Base-by-base conservation (phyloP, 805 yeast species). In the Torulaspora delbrueckii region DNA sequence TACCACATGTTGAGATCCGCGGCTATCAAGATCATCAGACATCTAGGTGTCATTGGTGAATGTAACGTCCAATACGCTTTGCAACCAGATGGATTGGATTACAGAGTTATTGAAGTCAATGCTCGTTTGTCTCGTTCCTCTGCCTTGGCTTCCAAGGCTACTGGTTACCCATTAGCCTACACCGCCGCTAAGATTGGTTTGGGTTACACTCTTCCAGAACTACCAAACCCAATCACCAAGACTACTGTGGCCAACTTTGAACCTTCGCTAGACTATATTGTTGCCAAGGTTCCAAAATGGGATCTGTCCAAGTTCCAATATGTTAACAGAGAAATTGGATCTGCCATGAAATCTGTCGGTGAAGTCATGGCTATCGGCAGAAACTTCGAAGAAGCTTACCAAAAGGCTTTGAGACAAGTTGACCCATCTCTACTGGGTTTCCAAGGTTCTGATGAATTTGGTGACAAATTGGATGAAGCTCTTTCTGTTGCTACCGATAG, bases 311-410 rank as follows among this genome's bases (percentile, higher is more conserved):
- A 91, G 76, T 93, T 91, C 75, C 95, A 86, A 67, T 95, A 88
- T 63, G 99, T 91, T 53, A 86, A 87, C 67, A 81, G 96, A 68
- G 88, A 84, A 52, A 85, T 91, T 63, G 96, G 96, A 39, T 86
- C 96, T 8, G 82, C 97, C 36, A 91, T 91, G 99, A 91, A 91
- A 70, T 90, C 97, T 48, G 99, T 91, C 45, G 99, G 99, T 68
- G 99, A 91, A 71, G 99, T 91, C 48, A 91, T 91, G 99, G 95
- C 96, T 37, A 93, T 91, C 63, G 99, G 99, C 63, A 84, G 99
- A 72, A 91, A 82, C 54, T 91, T 91, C 65, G 99, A 91, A 74
- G 99, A 91, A 73, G 85, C 96, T 28, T 84, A 91, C 77, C 97
- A 93, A 74, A 91, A 91, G 76, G 98, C 98, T 36, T 82, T 91